Conservation (phyloP, 2,329 filamentous ascomycete genomes). For the Penicillium sp. region DNA sequence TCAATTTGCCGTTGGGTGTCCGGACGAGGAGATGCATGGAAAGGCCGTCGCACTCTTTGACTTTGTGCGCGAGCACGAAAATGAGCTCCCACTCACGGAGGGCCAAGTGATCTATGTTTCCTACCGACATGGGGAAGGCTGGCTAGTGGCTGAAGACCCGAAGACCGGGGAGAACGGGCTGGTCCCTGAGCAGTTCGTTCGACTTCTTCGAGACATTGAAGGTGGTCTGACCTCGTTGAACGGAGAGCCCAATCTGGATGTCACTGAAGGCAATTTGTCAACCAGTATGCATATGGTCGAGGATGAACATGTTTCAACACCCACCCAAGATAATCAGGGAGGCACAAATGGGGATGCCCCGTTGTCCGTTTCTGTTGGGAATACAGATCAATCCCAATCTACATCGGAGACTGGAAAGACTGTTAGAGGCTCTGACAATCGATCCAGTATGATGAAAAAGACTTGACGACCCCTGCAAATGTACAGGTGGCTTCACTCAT, state of each 20-base stretch:
- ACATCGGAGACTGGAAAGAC: slow-evolving; percentile 5
- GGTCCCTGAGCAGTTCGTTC: slow-evolving; percentile 95
- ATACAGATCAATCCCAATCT: slow-evolving; percentile 9
- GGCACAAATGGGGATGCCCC: slow-evolving; percentile 18
- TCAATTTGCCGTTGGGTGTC: slow-evolving; percentile 91
- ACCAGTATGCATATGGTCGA: slow-evolving; percentile 59
- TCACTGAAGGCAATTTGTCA: slow-evolving; percentile 55
- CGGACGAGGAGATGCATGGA: slow-evolving; percentile 96
- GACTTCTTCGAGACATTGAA: slow-evolving; percentile 88
- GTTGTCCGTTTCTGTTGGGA: slow-evolving; percentile 7
- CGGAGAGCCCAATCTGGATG: slow-evolving; percentile 54
- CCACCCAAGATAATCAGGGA: slow-evolving; percentile 34
- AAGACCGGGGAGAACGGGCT: slow-evolving; percentile 91
- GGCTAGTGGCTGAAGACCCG: slow-evolving; percentile 95
- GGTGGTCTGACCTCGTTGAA: slow-evolving; percentile 76
- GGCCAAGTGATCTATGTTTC: slow-evolving; percentile 96
- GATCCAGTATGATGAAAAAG: slow-evolving; percentile 21
- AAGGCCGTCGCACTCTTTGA: slow-evolving; percentile 95
- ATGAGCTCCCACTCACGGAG: slow-evolving; percentile 88
- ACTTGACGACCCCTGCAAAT: slow-evolving; percentile 17
- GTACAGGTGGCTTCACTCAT: slow-evolving; percentile 19
- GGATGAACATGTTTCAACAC: slow-evolving; percentile 37
- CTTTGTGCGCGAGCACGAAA: slow-evolving; percentile 93
- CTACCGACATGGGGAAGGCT: slow-evolving; percentile 93
- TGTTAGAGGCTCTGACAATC: slow-evolving; percentile 15